Percentiles rank a stretch among this genome's conserved stretches.
Evolutionary conservation across 805 yeast species (phyloP).

Genomic region (Priceomyces fermenticarens): DNA sequence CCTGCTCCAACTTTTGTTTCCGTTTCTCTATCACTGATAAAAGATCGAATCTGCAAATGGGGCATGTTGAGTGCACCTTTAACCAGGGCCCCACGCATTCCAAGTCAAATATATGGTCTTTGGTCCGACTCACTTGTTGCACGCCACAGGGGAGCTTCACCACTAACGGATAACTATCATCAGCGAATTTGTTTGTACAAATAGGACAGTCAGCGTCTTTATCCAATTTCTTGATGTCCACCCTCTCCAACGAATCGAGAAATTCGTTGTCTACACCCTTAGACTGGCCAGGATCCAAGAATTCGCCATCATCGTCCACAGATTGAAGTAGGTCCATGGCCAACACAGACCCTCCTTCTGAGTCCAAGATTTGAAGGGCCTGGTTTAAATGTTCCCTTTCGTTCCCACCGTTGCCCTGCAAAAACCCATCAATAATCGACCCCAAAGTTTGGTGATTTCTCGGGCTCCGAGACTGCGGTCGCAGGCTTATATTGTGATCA

Average conservation of each 20-base stretch:
- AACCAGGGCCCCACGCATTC: constrained; percentile 94
- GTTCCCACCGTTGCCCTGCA: constrained; percentile 9
- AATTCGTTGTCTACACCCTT: constrained; percentile 67
- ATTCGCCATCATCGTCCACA: constrained; percentile 6
- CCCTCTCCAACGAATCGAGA: constrained; percentile 75
- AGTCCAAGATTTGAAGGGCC: constrained; percentile 28
- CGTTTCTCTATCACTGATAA: constrained; percentile 33
- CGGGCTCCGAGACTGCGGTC: constrained; percentile 10
- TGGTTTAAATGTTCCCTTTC: constrained; percentile 22
- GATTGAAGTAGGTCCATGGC: constrained; percentile 25
- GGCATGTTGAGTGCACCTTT: constrained; percentile 70
- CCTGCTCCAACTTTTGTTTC: constrained; percentile 30
- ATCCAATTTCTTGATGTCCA: constrained; percentile 32
- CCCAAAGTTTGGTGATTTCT: constrained; percentile 30
- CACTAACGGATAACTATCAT: constrained; percentile 75
- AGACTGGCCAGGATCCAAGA: constrained; percentile 1
- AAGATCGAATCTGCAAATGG: constrained; percentile 78
- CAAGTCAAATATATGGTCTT: constrained; percentile 73
- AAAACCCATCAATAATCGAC: constrained; percentile 33
- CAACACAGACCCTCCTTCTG: constrained; percentile 28
- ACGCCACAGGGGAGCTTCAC: constrained; percentile 69
- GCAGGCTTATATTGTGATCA: constrained; percentile 32
- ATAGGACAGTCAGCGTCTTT: constrained; percentile 74
- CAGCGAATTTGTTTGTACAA: constrained; percentile 69
- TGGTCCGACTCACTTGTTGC: constrained; percentile 18